Percentiles rank a stretch among this genome's conserved stretches.
phyloP scores from a whole-genome alignment of 1,284 basidiomycete species.

The Sporisorium exsertum region DNA sequence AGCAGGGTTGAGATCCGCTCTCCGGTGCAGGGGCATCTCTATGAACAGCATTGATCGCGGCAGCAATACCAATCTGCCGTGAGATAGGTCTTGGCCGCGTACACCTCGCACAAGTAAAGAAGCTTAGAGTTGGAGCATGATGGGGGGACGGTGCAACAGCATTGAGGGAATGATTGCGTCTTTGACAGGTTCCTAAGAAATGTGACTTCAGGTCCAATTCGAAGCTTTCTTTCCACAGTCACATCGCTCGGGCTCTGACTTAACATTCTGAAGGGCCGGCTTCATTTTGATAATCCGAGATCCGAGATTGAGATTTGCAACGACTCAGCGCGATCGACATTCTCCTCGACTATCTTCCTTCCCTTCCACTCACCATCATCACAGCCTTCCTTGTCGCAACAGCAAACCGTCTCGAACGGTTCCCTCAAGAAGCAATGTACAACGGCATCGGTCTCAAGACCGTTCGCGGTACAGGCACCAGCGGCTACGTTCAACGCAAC shows the following conservation, averaged over 20 bases:
- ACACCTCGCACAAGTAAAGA: conserved; percentile 7
- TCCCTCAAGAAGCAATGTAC: conserved; percentile 54
- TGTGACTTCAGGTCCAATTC: conserved; percentile 24
- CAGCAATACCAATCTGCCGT: too few relatives aligned
- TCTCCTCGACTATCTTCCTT: neutral
- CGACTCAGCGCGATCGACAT: conserved; percentile 14
- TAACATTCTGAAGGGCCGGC: neutral
- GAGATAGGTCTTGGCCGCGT: neutral
- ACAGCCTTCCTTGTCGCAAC: neutral
- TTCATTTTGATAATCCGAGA: conserved; percentile 8
- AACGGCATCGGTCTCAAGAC: conserved; percentile 68
- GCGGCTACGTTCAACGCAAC: conserved; percentile 81
- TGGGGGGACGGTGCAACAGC: neutral
- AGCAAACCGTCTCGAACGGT: neutral
- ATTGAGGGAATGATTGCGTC: neutral
- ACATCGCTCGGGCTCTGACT: neutral
- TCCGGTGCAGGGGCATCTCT: neutral
- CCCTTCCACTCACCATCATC: neutral
- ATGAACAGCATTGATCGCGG: neutral
- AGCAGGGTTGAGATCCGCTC: neutral
- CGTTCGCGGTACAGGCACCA: conserved; percentile 63
- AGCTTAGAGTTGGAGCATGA: neutral
- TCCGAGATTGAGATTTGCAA: too few relatives aligned
- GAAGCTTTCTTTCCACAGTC: neutral
- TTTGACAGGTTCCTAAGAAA: conserved; percentile 14